phyloP scores from a whole-genome alignment of 495 filamentous ascomycete species.

The Aspergillus mulundensis region DNA sequence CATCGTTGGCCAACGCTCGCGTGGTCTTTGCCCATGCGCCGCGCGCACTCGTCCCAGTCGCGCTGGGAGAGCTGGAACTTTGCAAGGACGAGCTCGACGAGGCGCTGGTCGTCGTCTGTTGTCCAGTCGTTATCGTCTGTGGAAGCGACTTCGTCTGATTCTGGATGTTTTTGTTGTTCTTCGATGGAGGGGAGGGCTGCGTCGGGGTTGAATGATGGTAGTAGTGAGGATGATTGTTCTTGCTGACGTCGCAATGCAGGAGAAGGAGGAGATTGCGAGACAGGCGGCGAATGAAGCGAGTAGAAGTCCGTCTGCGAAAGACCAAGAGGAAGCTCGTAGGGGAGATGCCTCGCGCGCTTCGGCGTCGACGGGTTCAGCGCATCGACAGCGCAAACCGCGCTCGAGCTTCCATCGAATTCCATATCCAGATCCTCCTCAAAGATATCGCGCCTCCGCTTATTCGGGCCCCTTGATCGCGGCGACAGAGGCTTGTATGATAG shows the following conservation, averaged over 20 bases:
- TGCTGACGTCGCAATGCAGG: slow-evolving; percentile 22
- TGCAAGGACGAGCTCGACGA: slow-evolving; percentile 70
- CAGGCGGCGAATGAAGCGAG: slow-evolving; percentile 44
- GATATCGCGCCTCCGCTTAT: slow-evolving; percentile 58
- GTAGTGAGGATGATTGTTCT: slow-evolving; percentile 5
- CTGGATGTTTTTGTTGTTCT: not conserved
- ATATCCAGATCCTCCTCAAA: slow-evolving; percentile 51
- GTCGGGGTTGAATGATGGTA: slow-evolving; percentile 28
- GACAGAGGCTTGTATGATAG: slow-evolving; percentile 34
- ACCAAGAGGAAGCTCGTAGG: slow-evolving; percentile 64
- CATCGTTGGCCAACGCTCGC: slow-evolving; percentile 64
- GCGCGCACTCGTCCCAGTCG: slow-evolving; percentile 78
- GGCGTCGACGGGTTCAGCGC: slow-evolving; percentile 51
- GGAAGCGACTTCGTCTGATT: slow-evolving; percentile 20
- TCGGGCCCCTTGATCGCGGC: slow-evolving; percentile 44
- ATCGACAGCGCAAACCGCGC: slow-evolving; percentile 33
- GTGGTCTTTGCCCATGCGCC: slow-evolving; percentile 59
- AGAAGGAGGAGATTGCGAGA: slow-evolving; percentile 37
- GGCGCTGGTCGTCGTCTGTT: slow-evolving; percentile 62
- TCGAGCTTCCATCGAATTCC: slow-evolving; percentile 40
- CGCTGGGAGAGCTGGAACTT: slow-evolving; percentile 68
- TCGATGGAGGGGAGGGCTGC: slow-evolving; percentile 41
- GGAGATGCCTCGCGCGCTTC: slow-evolving; percentile 61
- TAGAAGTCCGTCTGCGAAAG: slow-evolving; percentile 63
- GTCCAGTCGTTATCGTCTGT: slow-evolving; percentile 53